Base-by-base conservation (phyloP, 345 rosid genomes). In the Populus pruinosa region DNA sequence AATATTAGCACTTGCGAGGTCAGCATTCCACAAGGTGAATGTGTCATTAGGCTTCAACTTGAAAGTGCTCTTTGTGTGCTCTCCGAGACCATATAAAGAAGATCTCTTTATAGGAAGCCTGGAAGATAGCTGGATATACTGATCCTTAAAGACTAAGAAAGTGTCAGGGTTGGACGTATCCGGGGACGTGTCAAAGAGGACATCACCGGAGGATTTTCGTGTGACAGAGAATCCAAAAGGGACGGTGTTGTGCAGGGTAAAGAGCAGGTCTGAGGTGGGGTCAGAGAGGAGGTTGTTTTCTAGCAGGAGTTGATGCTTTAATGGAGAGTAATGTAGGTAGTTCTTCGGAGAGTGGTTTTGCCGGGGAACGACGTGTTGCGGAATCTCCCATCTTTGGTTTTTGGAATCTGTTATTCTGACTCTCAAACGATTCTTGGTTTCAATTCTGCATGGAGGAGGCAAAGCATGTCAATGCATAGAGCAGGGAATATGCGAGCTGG, bases 41-140 rank as follows among this genome's bases (percentile, higher is more conserved):
- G 80, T 75, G 0, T 87, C 85, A 2, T 83, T 73, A 0, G 79
- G 83, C n/a, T 56, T 47, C 17, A 92, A 79, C 84, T 78, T 87
- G 77, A 92, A 67, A 1, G 90, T 79, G 20, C 76, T 78, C 84
- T 87, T 91, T 2, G 93, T 91, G 85, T 90, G 97, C 80, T 92
- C 97, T 1, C 97, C 97, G 6, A 92, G 85, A 8, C 97, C 97
- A 70, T 89, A 91, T 20, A 91, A 76, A 59, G 75, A 82, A 65
- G 97, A 87, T 70, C 90, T 76, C 66, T 74, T 68, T 38, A 7
- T 43, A 7, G 95, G 93, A n/a, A 92, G 89, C 0, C 89, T 72
- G 2, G 95, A 90, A 65, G 90, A 82, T 72, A 92, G 86, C 53
- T 88, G 92, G 61, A 90, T 89, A 78, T 87, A 92, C 73, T 92